phyloP scores from a whole-genome alignment of 768 basidiomycete genomes.

The Lentinula sp. region DNA sequence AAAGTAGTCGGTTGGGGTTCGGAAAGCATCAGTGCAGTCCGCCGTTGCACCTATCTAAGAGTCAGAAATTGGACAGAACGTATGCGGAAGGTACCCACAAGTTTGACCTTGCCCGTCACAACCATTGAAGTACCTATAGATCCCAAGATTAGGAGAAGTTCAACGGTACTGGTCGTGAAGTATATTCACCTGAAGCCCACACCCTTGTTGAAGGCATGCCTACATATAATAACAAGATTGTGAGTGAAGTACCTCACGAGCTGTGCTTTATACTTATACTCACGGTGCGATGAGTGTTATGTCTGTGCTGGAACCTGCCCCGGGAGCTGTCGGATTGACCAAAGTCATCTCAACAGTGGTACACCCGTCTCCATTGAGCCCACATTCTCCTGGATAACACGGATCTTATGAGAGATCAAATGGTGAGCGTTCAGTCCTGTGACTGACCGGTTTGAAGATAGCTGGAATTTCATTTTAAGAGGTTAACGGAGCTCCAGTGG shows the following conservation, averaged over 20 bases:
- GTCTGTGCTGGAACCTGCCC: conserved; percentile 27
- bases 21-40: conserved; percentile 32
- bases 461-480: conserved; percentile 4
- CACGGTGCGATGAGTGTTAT: conserved; percentile 36
- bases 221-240: conserved; percentile 10
- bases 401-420: background rate
- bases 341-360: conserved; percentile 32
- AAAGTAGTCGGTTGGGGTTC: conserved; percentile 23
- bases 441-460: conserved; percentile 24
- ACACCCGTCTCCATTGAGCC: conserved; percentile 33
- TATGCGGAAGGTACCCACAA: conserved; percentile 22
- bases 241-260: background rate
- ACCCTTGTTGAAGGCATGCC: conserved; percentile 33
- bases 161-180: background rate
- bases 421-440: background rate
- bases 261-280: conserved; percentile 8
- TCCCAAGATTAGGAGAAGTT: no score
- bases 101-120: conserved; percentile 36
- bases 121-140: conserved; percentile 34
- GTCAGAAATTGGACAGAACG: background rate
- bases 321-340: conserved; percentile 22
- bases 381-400: conserved; percentile 22
- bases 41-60: conserved; percentile 23
- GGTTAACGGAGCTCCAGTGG: no score
- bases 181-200: conserved; percentile 30